Evolutionary conservation across 192 early-diverging fungal species (phyloP).

Genomic region (Funneliformis geosporum): DNA sequence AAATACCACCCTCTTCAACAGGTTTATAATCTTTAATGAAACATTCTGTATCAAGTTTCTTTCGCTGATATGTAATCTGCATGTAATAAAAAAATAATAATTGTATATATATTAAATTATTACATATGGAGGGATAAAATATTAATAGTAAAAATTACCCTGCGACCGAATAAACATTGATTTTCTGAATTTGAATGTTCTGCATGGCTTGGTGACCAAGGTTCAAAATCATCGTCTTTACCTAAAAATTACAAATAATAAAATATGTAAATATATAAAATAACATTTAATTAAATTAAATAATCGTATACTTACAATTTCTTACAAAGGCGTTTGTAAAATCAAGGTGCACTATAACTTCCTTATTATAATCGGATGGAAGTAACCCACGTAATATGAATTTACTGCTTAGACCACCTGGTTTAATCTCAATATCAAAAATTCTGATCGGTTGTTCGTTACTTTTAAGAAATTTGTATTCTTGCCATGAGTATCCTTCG

Average conservation of each 20-base stretch:
- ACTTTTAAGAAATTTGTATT: slow-evolving; percentile 46
- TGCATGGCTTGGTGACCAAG: slow-evolving; percentile 60
- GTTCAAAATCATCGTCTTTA: slow-evolving; percentile 66
- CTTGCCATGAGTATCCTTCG: slow-evolving; percentile 71
- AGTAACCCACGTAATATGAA: slow-evolving; percentile 77
- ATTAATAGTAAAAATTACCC: not conserved
- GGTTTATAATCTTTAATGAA: slow-evolving; percentile 68
- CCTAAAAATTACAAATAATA: slow-evolving; percentile 31
- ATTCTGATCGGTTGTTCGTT: slow-evolving; percentile 51
- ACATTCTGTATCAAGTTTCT: slow-evolving; percentile 68
- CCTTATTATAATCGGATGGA: slow-evolving; percentile 35
- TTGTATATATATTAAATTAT: not conserved
- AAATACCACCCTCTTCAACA: slow-evolving; percentile 53
- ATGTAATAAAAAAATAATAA: slow-evolving; percentile 55
- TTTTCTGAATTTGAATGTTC: slow-evolving; percentile 41
- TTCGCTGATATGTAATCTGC: slow-evolving; percentile 70
- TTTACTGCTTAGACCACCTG: slow-evolving; percentile 73
- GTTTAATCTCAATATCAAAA: slow-evolving; percentile 66
- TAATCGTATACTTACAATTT: slow-evolving; percentile 43
- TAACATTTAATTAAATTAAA: not conserved
- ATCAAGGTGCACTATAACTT: slow-evolving; percentile 53
- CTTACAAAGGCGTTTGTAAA: slow-evolving; percentile 47
- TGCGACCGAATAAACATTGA: slow-evolving; percentile 41
- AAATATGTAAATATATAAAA: not conserved
- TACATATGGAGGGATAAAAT: not conserved